A percentile compares a stretch with the other conserved stretches of the same genome.
Conservation (phyloP, 805 yeast species). For the Kodamaea nitidulidarum region DNA sequence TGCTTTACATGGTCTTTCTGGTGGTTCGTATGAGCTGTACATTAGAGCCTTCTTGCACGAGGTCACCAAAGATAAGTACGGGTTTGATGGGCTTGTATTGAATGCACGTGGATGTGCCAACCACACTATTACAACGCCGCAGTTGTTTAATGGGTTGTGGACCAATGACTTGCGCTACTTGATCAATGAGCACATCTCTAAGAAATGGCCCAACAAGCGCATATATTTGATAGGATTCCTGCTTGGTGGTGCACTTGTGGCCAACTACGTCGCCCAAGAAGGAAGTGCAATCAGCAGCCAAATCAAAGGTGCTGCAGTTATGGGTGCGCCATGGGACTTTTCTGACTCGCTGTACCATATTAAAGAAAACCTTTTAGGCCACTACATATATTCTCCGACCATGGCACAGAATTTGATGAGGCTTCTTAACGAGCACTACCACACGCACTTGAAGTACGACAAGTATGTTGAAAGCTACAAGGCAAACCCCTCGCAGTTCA, state of each 20-base stretch:
- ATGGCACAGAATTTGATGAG: conserved; percentile 38
- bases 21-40: conserved; percentile 76
- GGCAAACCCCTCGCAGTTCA: conserved; percentile 26
- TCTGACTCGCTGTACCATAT: conserved; percentile 46
- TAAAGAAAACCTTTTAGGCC: conserved; percentile 37
- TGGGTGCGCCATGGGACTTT: conserved; percentile 76
- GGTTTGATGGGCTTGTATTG: conserved; percentile 55
- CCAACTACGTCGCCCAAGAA: conserved; percentile 71
- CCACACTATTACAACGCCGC: conserved; percentile 66
- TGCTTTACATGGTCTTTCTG: conserved; percentile 69
- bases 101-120: conserved; percentile 77
- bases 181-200: conserved; percentile 45
- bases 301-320: conserved; percentile 53
- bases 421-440: conserved; percentile 29
- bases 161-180: conserved; percentile 66
- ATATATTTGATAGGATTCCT: conserved; percentile 69
- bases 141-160: conserved; percentile 61
- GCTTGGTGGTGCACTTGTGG: conserved; percentile 63
- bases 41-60: conserved; percentile 51
- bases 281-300: conserved; percentile 42
- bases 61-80: conserved; percentile 36
- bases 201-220: conserved; percentile 56
- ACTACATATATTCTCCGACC: conserved; percentile 36
- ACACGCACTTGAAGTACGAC: conserved; percentile 23
- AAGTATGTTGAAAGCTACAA: conserved; percentile 19